Evolutionary conservation across 495 filamentous ascomycete species (phyloP).

Genomic region (Xylaria flabelliformis): DNA sequence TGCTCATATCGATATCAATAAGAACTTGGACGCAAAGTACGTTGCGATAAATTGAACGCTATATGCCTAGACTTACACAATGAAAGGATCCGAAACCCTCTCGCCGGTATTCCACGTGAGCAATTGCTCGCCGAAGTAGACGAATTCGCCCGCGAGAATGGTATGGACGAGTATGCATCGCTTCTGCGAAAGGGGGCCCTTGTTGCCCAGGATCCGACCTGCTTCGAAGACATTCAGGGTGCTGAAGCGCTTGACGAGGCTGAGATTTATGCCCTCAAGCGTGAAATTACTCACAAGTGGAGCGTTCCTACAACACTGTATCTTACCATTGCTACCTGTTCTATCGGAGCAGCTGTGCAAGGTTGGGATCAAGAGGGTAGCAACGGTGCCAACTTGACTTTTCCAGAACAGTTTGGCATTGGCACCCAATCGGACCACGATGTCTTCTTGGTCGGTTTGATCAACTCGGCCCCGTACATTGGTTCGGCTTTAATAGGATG

Average conservation of each 20-base stretch:
- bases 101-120: slow-evolving; percentile 59
- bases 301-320: slow-evolving; percentile 68
- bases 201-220: slow-evolving; percentile 65
- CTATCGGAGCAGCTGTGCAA: slow-evolving; percentile 74
- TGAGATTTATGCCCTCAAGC: slow-evolving; percentile 59
- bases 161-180: slow-evolving; percentile 50
- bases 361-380: slow-evolving; percentile 79
- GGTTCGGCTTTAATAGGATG: slow-evolving; percentile 57
- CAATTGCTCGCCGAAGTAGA: slow-evolving; percentile 63
- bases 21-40: slow-evolving; percentile 58
- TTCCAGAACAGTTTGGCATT: slow-evolving; percentile 65
- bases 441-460: slow-evolving; percentile 66
- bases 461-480: slow-evolving; percentile 63
- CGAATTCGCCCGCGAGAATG: slow-evolving; percentile 55
- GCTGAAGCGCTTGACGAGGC: slow-evolving; percentile 58
- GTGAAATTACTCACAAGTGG: slow-evolving; percentile 69
- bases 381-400: slow-evolving; percentile 72
- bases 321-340: slow-evolving; percentile 72
- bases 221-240: slow-evolving; percentile 56
- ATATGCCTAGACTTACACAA: slow-evolving; percentile 15
- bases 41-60: slow-evolving; percentile 23
- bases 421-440: slow-evolving; percentile 50
- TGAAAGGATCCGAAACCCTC: slow-evolving; percentile 63
- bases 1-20: slow-evolving; percentile 56
- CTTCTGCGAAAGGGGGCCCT: slow-evolving; percentile 67